Evolutionary conservation across 2,329 filamentous ascomycete genomes (phyloP), one percentile per base, ranked within the genome.

Genomic region (Calonectria ilicicola): DNA sequence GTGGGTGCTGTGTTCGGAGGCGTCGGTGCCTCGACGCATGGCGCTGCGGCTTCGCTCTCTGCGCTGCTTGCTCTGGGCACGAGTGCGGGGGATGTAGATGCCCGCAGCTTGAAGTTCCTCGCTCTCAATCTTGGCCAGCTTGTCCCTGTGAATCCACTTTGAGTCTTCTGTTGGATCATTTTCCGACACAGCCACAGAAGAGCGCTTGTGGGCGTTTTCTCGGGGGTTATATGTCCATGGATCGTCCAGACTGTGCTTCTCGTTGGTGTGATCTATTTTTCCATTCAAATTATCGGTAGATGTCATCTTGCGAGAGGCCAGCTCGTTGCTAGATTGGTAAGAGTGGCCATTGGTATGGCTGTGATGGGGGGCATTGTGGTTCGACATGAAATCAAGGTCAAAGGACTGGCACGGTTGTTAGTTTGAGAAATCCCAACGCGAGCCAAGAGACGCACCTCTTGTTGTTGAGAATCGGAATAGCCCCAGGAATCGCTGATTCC

Each of bases 101-200:
- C 94, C 94, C 8, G 94, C 94, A 72, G 93, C 94, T 82, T 95
- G 93, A 74, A 97, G 88, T 84, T 97, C 94, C 80, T 92, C 89
- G 77, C 87, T 96, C 84, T 97, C 94, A 77, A 96, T 97, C 80
- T 91, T 91, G 67, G 93, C 94, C 73, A 97, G 85, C 84, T 96
- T 96, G 84, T 97, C 94, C 69, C 94, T 88, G 80, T 97, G 94
- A 78, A 97, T 96, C 94, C 94, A 97, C 82, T 94, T 93, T 38
- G 92, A 93, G 73, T 91, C 29, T 38, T 58, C 58, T 10, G 21
- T 1, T 88, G 73, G 93, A 92, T 40, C 87, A 40, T 87, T 85
- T 40, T 82, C 80, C 10, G 72, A 58, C 5, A 78, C 71, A 29
- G 78, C 78, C 19, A 78, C 74, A 79, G 81, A 47, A 67, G 74